phyloP scores from a whole-genome alignment of 1,284 basidiomycete genomes.

The Kwoniella shivajii region DNA sequence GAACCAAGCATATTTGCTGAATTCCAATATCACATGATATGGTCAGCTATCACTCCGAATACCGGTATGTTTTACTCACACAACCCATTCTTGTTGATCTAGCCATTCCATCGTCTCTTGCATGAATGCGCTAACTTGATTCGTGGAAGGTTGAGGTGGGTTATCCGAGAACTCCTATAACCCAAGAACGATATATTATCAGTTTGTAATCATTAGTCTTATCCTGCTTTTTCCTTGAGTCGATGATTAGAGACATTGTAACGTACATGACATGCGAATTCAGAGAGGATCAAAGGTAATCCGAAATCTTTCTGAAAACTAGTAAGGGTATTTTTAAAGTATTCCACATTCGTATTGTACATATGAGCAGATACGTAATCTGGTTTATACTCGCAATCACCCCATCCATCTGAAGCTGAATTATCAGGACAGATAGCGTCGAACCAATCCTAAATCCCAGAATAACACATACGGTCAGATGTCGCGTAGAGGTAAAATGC shows the following conservation, averaged over 20 bases:
- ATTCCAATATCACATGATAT: background rate
- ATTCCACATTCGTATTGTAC: constrained; percentile 18
- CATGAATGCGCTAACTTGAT: constrained; percentile 25
- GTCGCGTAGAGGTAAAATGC: too few relatives aligned
- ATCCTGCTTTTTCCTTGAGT: background rate
- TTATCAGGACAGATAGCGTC: constrained; percentile 25
- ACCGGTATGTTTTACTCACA: constrained; percentile 15
- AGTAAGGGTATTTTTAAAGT: constrained; percentile 18
- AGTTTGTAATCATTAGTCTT: background rate
- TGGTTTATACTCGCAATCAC: constrained; percentile 23
- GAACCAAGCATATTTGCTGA: constrained; percentile 39
- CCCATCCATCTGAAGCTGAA: constrained; percentile 12
- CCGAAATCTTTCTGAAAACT: constrained; percentile 18
- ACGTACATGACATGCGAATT: constrained; percentile 28
- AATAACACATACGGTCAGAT: too few relatives aligned
- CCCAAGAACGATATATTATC: background rate
- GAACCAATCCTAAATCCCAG: constrained; percentile 35
- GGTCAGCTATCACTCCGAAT: background rate
- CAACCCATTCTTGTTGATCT: constrained; percentile 35
- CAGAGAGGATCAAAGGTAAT: constrained; percentile 20
- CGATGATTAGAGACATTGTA: background rate
- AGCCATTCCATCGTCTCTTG: constrained; percentile 37
- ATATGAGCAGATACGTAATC: constrained; percentile 29
- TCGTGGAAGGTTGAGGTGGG: background rate
- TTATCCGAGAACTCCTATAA: constrained; percentile 7